A percentile compares a stretch with the other conserved stretches of the same genome.
These are phyloP conservation scores for Iris macrosiphon DNA, from an alignment of 106 monocot species.

Conservation along the genomic window DNA sequence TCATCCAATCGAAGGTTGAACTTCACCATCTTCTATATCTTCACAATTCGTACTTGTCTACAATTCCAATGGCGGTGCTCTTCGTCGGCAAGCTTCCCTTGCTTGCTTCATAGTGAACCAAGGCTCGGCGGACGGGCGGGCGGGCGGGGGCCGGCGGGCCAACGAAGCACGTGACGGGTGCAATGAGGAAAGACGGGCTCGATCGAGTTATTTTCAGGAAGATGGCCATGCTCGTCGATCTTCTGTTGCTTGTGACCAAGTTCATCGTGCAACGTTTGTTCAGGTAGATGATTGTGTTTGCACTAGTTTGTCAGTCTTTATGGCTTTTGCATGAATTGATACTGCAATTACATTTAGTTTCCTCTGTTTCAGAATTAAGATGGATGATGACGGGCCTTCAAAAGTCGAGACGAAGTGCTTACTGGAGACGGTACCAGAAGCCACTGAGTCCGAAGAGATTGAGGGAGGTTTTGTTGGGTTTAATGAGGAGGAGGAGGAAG, in stretches of 20 bases:
- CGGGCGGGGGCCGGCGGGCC: too few relatives aligned
- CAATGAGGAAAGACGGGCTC: not conserved
- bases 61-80: not conserved
- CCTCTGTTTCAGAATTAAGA: not conserved
- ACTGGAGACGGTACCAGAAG: too few relatives aligned
- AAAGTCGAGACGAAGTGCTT: not conserved
- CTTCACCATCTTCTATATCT: not conserved
- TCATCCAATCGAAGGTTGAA: too few relatives aligned
- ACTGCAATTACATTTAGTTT: not conserved
- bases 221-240: not conserved
- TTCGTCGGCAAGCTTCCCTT: not conserved
- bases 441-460: not conserved
- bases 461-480: not conserved
- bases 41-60: not conserved
- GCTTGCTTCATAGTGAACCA: constrained; percentile 8
- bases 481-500: not conserved
- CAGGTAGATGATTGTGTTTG: constrained; percentile 4
- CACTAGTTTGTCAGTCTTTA: not conserved
- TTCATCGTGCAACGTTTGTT: constrained; percentile 5
- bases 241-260: not conserved
- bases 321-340: not conserved
- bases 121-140: too few relatives aligned
- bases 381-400: not conserved
- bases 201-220: constrained; percentile 2
- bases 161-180: too few relatives aligned